Base-by-base conservation (phyloP, 352 stramenopile genomes). In the Phytophthora pisi region DNA sequence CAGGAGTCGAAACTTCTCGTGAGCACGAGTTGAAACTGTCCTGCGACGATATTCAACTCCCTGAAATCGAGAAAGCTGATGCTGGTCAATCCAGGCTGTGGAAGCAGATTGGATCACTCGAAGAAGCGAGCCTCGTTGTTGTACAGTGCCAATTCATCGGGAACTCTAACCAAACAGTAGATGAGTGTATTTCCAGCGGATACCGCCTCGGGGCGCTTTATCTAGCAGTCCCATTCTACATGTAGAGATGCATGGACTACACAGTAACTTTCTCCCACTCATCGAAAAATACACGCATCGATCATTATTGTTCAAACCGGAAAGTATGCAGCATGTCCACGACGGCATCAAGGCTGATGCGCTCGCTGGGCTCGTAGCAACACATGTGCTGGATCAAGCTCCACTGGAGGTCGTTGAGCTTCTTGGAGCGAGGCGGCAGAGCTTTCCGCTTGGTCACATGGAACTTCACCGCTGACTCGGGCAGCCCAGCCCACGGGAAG, bases 31-130 rank as follows among this genome's bases (percentile, higher is more conserved):
- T 91, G 24, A 68, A 45, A 16, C 50, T 92, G 28, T 45, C 47
- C 6, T 85, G 79, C 63, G 59, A 75, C 0, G 70, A 84, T 24
- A 62, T 92, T 5, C 51, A 83, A 10, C 72, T 92, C 0, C 82
- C 82, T 28, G 56, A 74, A 51, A 38, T 57, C 0, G 50, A 63
- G 26, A 7, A 64, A 5, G 13, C 8, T 11, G 46, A 55, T 24
- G 54, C 53, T 24, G 26, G 36, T 13, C 57, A 65, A 15, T 11
- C 24, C 8, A 91, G 90, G 66, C 11, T 89, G 6, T 93, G 86
- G 86, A 91, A 81, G 60, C 86, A 92, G 58, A 81, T 93, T 24
- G 84, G 86, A 16, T 91, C 82, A 30, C 63, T 93, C 5, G 72
- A 91, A 36, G 80, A 93, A 42, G 68, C 68, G 18, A 90, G 75